A percentile compares a stretch with the other conserved stretches of the same genome.
phyloP scores from a whole-genome alignment of 192 early-diverging fungal genomes.

The Umbelopsis ramanniana region DNA sequence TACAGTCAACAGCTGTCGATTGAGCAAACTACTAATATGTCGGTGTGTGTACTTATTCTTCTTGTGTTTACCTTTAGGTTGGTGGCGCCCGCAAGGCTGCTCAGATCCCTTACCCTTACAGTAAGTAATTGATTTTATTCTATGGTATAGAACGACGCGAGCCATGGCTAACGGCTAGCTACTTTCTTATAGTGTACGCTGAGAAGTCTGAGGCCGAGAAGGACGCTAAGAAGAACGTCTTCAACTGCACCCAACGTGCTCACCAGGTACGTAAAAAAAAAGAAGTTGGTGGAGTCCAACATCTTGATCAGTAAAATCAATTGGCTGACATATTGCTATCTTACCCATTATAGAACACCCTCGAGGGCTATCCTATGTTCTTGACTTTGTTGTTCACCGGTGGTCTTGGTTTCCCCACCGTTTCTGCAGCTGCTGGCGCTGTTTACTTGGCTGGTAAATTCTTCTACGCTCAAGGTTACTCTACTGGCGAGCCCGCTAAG shows the following conservation, averaged over 20 bases:
- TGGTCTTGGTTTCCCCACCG: slow-evolving; percentile 57
- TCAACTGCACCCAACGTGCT: slow-evolving; percentile 74
- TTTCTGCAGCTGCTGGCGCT: slow-evolving; percentile 56
- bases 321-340: neutral
- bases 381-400: slow-evolving; percentile 53
- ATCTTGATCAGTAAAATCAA: neutral
- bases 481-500: slow-evolving; percentile 64
- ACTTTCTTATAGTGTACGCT: slow-evolving; percentile 51
- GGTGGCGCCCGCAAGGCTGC: slow-evolving; percentile 63
- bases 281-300: neutral
- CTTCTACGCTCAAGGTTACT: slow-evolving; percentile 58
- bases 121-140: slow-evolving; percentile 42
- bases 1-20: neutral
- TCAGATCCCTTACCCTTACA: slow-evolving; percentile 66
- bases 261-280: slow-evolving; percentile 44
- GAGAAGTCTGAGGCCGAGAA: slow-evolving; percentile 61
- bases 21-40: slow-evolving; percentile 21
- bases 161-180: neutral
- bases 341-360: slow-evolving; percentile 56
- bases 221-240: slow-evolving; percentile 65
- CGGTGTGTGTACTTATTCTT: neutral
- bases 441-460: slow-evolving; percentile 55
- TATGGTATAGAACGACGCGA: neutral
- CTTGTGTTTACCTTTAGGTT: slow-evolving; percentile 35
- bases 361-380: slow-evolving; percentile 65